phyloP scores from a whole-genome alignment of 1,284 basidiomycete genomes.

The Rhodotorula sp. region DNA sequence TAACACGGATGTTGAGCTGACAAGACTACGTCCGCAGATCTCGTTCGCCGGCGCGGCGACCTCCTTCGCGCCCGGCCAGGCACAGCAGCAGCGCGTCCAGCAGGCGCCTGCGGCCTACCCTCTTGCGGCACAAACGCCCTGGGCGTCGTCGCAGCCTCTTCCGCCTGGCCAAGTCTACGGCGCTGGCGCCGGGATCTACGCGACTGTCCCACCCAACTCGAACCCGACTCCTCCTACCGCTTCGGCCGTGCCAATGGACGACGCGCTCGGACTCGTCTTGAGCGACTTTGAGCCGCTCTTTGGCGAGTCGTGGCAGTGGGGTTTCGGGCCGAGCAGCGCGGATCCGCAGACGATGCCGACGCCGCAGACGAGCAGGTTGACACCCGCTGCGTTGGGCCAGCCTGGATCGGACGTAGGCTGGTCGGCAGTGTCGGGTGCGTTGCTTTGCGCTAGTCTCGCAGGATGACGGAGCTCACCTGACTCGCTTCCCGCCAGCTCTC shows the following conservation, averaged over 20 bases:
- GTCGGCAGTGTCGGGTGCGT: no score
- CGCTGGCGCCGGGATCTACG: not conserved
- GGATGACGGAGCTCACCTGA: no score
- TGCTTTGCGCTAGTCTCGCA: no score
- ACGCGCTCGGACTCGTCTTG: conserved; percentile 26
- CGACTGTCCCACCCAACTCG: not conserved
- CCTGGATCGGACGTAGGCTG: no score
- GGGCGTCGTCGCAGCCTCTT: no score
- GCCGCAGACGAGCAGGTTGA: no score
- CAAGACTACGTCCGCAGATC: no score
- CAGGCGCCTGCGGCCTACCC: not conserved
- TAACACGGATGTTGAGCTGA: not conserved
- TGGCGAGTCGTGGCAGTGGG: conserved; percentile 31
- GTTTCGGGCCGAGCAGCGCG: not conserved
- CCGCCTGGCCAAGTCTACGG: no score
- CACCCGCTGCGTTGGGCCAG: no score
- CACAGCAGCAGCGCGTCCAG: not conserved
- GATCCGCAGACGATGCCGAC: not conserved
- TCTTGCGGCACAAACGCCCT: not conserved
- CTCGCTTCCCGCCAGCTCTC: no score
- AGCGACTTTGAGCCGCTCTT: conserved; percentile 37
- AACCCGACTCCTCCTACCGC: no score
- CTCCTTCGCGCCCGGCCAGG: not conserved
- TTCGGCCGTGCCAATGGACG: conserved; percentile 23
- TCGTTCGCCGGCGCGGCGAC: not conserved